Conservation (phyloP, 495 filamentous ascomycete genomes). For the Cairneyella variabilis region DNA sequence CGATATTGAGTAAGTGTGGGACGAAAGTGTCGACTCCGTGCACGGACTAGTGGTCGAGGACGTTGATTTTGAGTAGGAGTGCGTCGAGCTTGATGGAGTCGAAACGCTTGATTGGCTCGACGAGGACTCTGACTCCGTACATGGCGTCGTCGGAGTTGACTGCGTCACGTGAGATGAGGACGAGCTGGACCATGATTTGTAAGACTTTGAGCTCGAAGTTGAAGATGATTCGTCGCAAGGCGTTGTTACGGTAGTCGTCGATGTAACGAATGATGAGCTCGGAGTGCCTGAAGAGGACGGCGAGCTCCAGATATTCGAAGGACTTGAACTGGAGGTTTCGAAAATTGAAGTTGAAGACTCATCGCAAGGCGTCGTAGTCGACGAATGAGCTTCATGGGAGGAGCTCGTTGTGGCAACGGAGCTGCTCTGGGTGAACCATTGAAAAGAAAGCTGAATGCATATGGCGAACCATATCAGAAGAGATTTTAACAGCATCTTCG, state of each 20-base stretch:
- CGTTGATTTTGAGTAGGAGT: too few species aligned
- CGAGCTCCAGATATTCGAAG: not conserved
- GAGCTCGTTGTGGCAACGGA: not conserved
- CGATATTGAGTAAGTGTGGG: not conserved
- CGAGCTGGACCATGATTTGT: not conserved
- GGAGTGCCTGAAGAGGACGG: not conserved
- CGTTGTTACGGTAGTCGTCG: not conserved
- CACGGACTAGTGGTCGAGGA: not conserved
- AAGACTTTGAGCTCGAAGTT: not conserved
- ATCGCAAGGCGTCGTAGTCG: not conserved
- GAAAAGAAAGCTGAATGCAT: not conserved
- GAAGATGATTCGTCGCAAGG: constrained; percentile 3
- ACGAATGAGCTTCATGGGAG: not conserved
- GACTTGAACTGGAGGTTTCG: not conserved
- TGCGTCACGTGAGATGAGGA: not conserved
- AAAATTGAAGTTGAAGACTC: not conserved
- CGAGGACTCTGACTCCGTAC: too few species aligned
- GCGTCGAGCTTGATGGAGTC: not conserved
- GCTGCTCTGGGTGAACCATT: not conserved
- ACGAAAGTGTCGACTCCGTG: not conserved
- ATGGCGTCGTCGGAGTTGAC: not conserved
- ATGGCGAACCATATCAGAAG: constrained; percentile 1
- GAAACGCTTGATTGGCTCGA: too few species aligned
- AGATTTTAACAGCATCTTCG: not conserved
- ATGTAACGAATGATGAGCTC: not conserved